Evolutionary conservation across 2,329 filamentous ascomycete species (phyloP).

Genomic region (Cadophora sp.): DNA sequence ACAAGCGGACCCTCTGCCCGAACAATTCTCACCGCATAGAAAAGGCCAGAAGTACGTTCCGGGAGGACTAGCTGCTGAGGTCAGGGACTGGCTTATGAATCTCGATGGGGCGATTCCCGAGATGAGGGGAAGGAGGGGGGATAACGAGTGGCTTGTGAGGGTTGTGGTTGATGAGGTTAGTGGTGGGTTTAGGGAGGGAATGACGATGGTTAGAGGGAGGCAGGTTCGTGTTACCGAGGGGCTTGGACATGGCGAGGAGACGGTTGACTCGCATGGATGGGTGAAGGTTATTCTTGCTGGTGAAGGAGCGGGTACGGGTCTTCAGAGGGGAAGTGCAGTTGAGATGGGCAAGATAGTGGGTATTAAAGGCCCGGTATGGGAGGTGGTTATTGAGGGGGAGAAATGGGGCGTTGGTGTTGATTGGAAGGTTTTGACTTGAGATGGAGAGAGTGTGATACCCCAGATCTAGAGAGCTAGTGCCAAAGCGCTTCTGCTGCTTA

Average conservation of each 20-base stretch:
- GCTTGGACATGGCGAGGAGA: constrained; percentile 14
- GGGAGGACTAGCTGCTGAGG: constrained; percentile 55
- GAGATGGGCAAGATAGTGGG: constrained; percentile 41
- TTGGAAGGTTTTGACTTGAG: constrained; percentile 43
- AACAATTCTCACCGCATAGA: constrained; percentile 60
- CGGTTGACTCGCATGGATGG: constrained; percentile 31
- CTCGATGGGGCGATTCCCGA: constrained; percentile 38
- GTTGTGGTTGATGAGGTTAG: constrained; percentile 42
- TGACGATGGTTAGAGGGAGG: constrained; percentile 42
- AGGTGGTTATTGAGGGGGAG: constrained; percentile 41
- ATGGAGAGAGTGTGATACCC: neutral
- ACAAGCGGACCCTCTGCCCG: constrained; percentile 51
- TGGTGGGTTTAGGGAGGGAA: constrained; percentile 36
- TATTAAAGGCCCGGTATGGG: constrained; percentile 46
- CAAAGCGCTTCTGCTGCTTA: neutral
- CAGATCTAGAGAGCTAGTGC: neutral
- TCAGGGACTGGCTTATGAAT: constrained; percentile 59
- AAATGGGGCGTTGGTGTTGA: constrained; percentile 47
- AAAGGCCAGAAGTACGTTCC: constrained; percentile 56
- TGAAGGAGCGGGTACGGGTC: constrained; percentile 37
- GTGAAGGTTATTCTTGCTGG: constrained; percentile 44
- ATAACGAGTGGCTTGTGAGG: constrained; percentile 41
- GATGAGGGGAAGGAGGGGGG: constrained; percentile 23
- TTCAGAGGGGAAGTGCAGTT: constrained; percentile 39
- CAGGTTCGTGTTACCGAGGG: constrained; percentile 28